Percentiles rank a stretch among this genome's conserved stretches.
Evolutionary conservation across 1,284 basidiomycete species (phyloP).

Genomic region (Austropuccinia psidii): DNA sequence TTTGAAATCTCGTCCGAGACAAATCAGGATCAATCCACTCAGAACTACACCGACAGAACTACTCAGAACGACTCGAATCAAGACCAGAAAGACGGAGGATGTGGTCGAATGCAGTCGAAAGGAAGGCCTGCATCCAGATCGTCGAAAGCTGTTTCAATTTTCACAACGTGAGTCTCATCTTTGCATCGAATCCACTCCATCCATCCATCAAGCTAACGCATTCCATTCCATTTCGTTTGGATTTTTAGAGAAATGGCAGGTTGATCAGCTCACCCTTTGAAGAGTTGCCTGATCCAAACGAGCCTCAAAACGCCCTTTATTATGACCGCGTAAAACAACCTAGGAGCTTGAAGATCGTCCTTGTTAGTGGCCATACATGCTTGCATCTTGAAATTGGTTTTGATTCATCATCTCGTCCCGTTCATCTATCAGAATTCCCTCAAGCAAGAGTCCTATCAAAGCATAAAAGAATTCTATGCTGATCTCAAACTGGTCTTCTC

Average conservation of each 20-base stretch:
- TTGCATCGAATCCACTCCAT: neutral
- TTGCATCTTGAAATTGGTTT: neutral
- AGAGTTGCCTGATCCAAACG: neutral
- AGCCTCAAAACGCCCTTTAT: neutral
- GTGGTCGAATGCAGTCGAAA: neutral
- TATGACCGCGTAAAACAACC: constrained; percentile 1
- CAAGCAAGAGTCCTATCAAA: neutral
- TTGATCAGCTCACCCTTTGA: constrained; percentile 14
- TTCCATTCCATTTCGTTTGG: neutral
- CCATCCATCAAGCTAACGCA: neutral
- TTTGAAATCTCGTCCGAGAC: too few relatives aligned
- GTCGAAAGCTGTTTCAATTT: constrained; percentile 3
- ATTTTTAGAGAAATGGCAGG: neutral
- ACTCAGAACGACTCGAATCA: too few relatives aligned
- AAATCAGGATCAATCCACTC: too few relatives aligned
- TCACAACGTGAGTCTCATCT: constrained; percentile 6
- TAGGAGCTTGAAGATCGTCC: neutral
- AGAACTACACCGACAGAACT: too few relatives aligned
- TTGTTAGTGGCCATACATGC: neutral
- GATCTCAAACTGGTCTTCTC: constrained; percentile 13
- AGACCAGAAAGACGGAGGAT: too few relatives aligned
- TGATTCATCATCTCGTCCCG: neutral
- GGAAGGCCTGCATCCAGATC: neutral
- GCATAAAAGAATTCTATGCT: neutral
- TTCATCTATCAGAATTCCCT: neutral